These are phyloP conservation scores for Kurtzmaniella quercitrusa DNA, from an alignment of 1,139 yeast genomes.

Conservation along the genomic window DNA sequence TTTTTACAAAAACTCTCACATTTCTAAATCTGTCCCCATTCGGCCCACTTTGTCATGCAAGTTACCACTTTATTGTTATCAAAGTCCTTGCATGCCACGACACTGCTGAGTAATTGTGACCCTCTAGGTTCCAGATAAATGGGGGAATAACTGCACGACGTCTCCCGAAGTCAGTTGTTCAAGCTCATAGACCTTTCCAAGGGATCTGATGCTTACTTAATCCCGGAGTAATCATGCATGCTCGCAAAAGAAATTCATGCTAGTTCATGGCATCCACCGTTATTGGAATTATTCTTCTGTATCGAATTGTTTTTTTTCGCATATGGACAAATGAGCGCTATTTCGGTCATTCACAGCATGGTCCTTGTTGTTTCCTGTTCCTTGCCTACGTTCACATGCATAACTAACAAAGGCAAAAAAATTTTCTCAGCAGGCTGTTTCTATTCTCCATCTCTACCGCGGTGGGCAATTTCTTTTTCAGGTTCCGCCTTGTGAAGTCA, in stretches of 20 bases:
- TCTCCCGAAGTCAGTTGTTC: too few relatives aligned
- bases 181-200: too few relatives aligned
- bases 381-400: not conserved
- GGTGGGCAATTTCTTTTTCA: not conserved
- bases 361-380: not conserved
- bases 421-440: not conserved
- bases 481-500: not conserved
- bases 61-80: not conserved
- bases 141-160: too few relatives aligned
- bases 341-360: not conserved
- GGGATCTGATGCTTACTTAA: too few relatives aligned
- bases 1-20: not conserved
- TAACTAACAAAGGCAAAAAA: not conserved
- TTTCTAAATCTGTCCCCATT: not conserved
- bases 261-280: too few relatives aligned
- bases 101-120: not conserved
- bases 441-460: not conserved
- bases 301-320: too few relatives aligned
- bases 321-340: not conserved
- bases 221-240: too few relatives aligned
- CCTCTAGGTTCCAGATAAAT: too few relatives aligned
- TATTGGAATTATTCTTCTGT: too few relatives aligned
- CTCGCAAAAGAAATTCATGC: too few relatives aligned
- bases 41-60: not conserved
- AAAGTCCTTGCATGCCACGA: not conserved